A percentile compares a stretch with the other conserved stretches of the same genome.
Evolutionary conservation across 164 flowering plant genomes (phyloP).

Genomic region (Liquidambar formosana): DNA sequence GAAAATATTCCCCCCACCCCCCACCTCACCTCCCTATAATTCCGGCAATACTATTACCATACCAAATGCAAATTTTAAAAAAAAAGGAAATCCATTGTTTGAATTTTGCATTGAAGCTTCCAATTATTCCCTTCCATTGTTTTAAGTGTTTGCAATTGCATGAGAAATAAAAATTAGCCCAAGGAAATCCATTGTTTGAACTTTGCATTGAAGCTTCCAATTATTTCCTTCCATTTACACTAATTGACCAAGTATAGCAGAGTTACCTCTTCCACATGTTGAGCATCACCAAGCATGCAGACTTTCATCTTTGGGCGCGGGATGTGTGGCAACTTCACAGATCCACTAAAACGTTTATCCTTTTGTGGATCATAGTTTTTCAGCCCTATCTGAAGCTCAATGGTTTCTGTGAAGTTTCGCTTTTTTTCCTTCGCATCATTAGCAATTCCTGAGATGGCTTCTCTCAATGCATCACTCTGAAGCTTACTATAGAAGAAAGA

Average conservation of each 20-base stretch:
- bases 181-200: too few relatives aligned
- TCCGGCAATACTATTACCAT: too few relatives aligned
- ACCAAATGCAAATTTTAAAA: too few relatives aligned
- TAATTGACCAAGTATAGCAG: too few relatives aligned
- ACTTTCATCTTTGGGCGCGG: conserved; percentile 58
- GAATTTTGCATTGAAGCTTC: too few relatives aligned
- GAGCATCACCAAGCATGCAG: conserved; percentile 65
- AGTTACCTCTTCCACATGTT: too few relatives aligned
- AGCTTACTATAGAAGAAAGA: conserved; percentile 54
- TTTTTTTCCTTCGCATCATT: conserved; percentile 49
- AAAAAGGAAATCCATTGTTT: too few relatives aligned
- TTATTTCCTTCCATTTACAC: neutral
- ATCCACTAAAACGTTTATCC: conserved; percentile 85
- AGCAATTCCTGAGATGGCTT: conserved; percentile 47
- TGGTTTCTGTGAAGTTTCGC: conserved; percentile 62
- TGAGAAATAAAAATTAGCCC: too few relatives aligned
- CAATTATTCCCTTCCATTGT: too few relatives aligned
- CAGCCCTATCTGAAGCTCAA: conserved; percentile 80
- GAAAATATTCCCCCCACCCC: too few relatives aligned
- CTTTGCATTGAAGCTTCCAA: neutral
- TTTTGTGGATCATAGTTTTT: conserved; percentile 83
- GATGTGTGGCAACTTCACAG: conserved; percentile 56
- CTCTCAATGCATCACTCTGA: conserved; percentile 63
- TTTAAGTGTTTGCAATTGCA: too few relatives aligned
- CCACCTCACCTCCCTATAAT: too few relatives aligned